Percentiles rank a stretch among this genome's conserved stretches.
These are phyloP conservation scores for Suillus luteus DNA, from an alignment of 768 basidiomycete genomes.

Conservation along the genomic window DNA sequence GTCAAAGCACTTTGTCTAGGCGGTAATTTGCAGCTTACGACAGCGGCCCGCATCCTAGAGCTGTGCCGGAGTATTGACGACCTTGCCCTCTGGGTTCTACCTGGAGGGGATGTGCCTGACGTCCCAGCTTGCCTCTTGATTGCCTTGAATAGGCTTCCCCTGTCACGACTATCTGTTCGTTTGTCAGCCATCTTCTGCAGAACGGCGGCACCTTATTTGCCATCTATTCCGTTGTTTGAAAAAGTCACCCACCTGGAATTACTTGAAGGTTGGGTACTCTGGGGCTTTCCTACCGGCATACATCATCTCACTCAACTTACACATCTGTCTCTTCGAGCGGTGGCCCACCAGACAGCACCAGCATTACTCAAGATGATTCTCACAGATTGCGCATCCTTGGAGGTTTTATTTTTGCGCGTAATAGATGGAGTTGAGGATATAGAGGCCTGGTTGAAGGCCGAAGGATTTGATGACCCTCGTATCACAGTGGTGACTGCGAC, in stretches of 20 bases:
- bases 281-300: conserved; percentile 2
- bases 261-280: conserved; percentile 5
- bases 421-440: too few relatives aligned
- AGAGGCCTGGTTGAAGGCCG: neutral
- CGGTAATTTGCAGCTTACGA: neutral
- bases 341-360: neutral
- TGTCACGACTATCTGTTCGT: neutral
- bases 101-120: neutral
- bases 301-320: neutral
- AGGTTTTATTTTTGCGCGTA: neutral
- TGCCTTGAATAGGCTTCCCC: neutral
- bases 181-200: neutral
- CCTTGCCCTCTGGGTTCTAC: conserved; percentile 5
- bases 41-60: neutral
- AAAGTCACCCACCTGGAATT: conserved; percentile 5
- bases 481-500: neutral
- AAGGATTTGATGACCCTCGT: neutral
- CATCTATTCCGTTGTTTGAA: neutral
- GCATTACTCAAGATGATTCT: neutral
- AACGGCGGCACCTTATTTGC: neutral
- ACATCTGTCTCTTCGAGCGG: conserved; percentile 1
- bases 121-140: neutral
- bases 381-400: neutral
- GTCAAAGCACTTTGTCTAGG: neutral
- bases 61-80: neutral